Evolutionary conservation across 306 rosid genomes (phyloP).

Genomic region (Cucumis melo): DNA sequence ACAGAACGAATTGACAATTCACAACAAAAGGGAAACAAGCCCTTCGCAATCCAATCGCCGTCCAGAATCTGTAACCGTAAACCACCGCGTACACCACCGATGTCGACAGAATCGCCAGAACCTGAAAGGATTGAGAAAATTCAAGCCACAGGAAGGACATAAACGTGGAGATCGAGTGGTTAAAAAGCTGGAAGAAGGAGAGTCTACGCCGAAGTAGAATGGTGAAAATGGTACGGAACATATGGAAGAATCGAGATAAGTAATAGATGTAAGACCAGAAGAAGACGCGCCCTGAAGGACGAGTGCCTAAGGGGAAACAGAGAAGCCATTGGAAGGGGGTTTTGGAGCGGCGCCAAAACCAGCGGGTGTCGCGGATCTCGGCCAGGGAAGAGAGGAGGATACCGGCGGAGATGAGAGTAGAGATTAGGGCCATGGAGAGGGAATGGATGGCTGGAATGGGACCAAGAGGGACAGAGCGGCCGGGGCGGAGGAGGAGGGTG

Average conservation of each 20-base stretch:
- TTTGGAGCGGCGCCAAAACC: constrained; percentile 83
- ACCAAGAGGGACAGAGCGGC: constrained; percentile 47
- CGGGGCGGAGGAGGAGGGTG: constrained; percentile 21
- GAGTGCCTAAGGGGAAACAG: constrained; percentile 80
- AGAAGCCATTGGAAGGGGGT: constrained; percentile 90
- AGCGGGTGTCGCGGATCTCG: constrained; percentile 81
- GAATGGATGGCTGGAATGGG: constrained; percentile 79
- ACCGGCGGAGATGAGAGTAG: constrained; percentile 58
- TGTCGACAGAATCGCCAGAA: constrained; percentile 57
- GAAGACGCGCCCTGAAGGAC: constrained; percentile 89
- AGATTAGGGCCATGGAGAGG: constrained; percentile 47
- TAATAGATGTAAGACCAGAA: constrained; percentile 84
- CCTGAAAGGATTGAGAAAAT: constrained; percentile 77
- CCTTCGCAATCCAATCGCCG: constrained; percentile 39
- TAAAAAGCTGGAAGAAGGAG: constrained; percentile 44
- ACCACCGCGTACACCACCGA: constrained; percentile 43
- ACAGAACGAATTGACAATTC: constrained; percentile 42
- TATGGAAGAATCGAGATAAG: constrained; percentile 63
- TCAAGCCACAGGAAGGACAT: constrained; percentile 71
- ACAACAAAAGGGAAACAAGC: constrained; percentile 47
- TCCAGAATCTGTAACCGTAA: constrained; percentile 66
- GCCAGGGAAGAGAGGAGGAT: constrained; percentile 54
- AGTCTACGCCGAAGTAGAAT: constrained; percentile 41
- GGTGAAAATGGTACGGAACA: constrained; percentile 45
- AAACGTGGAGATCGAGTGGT: constrained; percentile 50